Conservation (phyloP, 164 flowering plant genomes). For the Chimonanthus praecox region DNA sequence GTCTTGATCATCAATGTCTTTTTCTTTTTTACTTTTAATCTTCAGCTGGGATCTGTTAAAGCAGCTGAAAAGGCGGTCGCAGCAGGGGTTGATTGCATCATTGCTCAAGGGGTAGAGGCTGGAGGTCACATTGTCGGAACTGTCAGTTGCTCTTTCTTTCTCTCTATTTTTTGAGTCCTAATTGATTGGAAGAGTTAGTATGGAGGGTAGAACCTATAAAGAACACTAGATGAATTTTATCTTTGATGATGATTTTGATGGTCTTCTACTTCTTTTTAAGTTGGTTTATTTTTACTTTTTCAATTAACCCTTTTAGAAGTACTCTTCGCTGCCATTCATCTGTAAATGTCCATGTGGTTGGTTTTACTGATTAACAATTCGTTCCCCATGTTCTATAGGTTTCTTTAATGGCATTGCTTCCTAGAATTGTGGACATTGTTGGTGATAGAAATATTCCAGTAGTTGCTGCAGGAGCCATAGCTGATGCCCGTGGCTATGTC, state of each 20-base stretch:
- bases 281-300: no score
- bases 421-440: slow-evolving; percentile 26
- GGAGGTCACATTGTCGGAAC: slow-evolving; percentile 26
- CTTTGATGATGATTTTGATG: neutral
- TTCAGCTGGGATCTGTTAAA: slow-evolving; percentile 24
- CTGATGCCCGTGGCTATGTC: slow-evolving; percentile 30
- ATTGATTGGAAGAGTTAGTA: no score
- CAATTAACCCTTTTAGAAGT: neutral
- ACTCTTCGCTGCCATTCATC: no score
- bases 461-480: slow-evolving; percentile 25
- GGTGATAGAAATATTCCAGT: slow-evolving; percentile 25
- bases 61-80: slow-evolving; percentile 28
- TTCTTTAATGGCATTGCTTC: slow-evolving; percentile 22
- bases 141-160: slow-evolving; percentile 5
- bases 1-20: no score
- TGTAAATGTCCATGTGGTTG: neutral
- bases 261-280: neutral
- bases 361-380: neutral
- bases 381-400: slow-evolving; percentile 8
- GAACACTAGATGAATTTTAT: no score
- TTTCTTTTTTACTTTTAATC: neutral
- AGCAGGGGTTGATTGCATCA: slow-evolving; percentile 30
- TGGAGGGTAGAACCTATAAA: no score
- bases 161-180: neutral
- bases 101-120: slow-evolving; percentile 28